Evolutionary conservation across 768 basidiomycete genomes (phyloP), one percentile per base, ranked within the genome.

Genomic region (Neoboletus magnificus): DNA sequence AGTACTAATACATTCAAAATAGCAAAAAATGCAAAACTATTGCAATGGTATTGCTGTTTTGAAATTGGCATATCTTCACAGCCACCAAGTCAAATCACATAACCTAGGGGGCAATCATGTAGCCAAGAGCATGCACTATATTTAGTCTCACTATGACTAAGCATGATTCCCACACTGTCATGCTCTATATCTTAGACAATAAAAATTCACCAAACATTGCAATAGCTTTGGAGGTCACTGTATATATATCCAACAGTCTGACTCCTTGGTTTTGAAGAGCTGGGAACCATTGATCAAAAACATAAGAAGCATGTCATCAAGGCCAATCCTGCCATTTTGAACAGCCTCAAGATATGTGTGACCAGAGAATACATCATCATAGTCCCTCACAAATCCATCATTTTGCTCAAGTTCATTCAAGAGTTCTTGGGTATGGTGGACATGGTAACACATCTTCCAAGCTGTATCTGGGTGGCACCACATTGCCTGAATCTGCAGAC

Each of bases 391-490:
- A 6, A 43, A 22, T 1, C 47, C 40, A 35, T 33, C 7, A 2
- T 49, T 50, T 1, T 5, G 1, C 8, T 8, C 0, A 2, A 49
- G 40, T 3, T 55, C 47, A 3, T 43, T 2, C 5, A 49, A 30
- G 4, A 49, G 13, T 1, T 27, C 4, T 11, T 42, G 0, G 0
- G 32, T 48, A 0, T 9, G 7, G 1, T 27, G 0, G 0, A 5
- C 23, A 18, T 4, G 5, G 7, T 49, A 55, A 3, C 13, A 4
- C 41, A 55, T 36, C 10, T 49, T 55, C 9, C 3, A 5, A 5
- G 46, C 46, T 0, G 22, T 54, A 0, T 54, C 30, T 0, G 23
- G 53, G 9, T 55, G 33, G 0, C 12, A 0, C 11, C 29, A 20
- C 4, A 55, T 7, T 3, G 48, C 35, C 2, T 55, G 54, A 2